A percentile compares a stretch with the other conserved stretches of the same genome.
These are phyloP conservation scores for Neurospora pannonica DNA, from an alignment of 495 filamentous ascomycete species.

Conservation along the genomic window DNA sequence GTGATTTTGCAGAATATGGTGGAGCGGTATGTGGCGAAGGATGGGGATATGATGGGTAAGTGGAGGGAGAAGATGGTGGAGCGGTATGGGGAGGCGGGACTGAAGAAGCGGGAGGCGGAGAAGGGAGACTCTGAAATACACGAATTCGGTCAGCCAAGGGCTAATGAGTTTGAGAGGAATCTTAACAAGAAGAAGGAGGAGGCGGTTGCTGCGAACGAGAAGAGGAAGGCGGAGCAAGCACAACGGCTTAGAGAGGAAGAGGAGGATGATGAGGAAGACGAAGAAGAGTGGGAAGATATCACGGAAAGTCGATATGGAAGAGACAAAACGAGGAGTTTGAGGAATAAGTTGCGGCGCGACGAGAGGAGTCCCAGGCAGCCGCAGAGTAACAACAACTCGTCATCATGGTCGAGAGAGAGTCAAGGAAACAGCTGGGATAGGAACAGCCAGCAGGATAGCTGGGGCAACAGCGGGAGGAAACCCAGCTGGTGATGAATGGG, in stretches of 20 bases:
- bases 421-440: not conserved
- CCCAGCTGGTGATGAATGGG: not conserved
- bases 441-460: not conserved
- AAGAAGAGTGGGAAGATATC: not conserved
- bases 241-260: not conserved
- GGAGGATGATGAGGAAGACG: not conserved
- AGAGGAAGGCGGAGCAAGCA: not conserved
- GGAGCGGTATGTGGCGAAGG: conserved; percentile 14
- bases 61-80: conserved; percentile 4
- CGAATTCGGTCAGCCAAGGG: not conserved
- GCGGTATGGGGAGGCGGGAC: not conserved
- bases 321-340: not conserved
- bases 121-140: not conserved
- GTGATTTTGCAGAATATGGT: conserved; percentile 22
- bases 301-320: not conserved
- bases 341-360: not conserved
- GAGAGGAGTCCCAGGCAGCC: not conserved
- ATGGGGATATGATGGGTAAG: not conserved
- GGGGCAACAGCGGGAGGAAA: not conserved
- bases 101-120: not conserved
- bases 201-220: not conserved
- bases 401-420: not conserved
- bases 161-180: not conserved
- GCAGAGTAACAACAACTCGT: not conserved
- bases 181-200: not conserved